Conservation (phyloP, 441 rosid species). For the Brassica hybrid region DNA sequence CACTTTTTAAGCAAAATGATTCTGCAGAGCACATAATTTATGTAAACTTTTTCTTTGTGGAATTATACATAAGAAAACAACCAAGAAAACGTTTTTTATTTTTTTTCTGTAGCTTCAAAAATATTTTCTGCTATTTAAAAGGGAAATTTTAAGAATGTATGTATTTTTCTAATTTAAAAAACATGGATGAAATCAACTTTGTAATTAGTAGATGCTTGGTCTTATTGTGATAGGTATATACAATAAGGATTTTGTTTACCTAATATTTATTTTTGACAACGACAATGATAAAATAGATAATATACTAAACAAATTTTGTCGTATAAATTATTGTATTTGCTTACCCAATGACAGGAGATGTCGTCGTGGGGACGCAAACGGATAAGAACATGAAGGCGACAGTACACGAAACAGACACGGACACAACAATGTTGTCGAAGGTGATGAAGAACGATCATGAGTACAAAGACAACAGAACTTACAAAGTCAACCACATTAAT, state of each 20-base stretch:
- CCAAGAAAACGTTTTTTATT: background rate
- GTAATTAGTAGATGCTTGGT: background rate
- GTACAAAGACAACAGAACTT: conserved; percentile 30
- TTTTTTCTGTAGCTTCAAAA: background rate
- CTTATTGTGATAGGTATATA: background rate
- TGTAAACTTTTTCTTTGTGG: background rate
- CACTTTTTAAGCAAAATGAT: conserved; percentile 19
- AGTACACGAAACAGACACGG: conserved; percentile 27
- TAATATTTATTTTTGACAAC: too few relatives aligned
- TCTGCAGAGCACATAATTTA: background rate
- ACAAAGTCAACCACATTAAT: conserved; percentile 38
- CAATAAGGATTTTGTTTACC: background rate
- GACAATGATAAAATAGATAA: too few relatives aligned
- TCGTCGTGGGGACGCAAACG: conserved; percentile 36
- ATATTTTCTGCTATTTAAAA: background rate
- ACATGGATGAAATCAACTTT: background rate
- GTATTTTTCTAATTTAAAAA: background rate
- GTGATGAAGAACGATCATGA: conserved; percentile 29
- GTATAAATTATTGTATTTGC: background rate
- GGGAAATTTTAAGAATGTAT: background rate
- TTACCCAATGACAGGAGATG: conserved; percentile 32
- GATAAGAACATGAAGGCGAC: conserved; percentile 35
- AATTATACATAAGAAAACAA: background rate
- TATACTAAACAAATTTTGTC: conserved; percentile 1
- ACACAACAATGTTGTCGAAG: conserved; percentile 37